A percentile compares a stretch with the other conserved stretches of the same genome.
Evolutionary conservation across 2,329 filamentous ascomycete species (phyloP).

Genomic region (Trichocomaceae sp.): DNA sequence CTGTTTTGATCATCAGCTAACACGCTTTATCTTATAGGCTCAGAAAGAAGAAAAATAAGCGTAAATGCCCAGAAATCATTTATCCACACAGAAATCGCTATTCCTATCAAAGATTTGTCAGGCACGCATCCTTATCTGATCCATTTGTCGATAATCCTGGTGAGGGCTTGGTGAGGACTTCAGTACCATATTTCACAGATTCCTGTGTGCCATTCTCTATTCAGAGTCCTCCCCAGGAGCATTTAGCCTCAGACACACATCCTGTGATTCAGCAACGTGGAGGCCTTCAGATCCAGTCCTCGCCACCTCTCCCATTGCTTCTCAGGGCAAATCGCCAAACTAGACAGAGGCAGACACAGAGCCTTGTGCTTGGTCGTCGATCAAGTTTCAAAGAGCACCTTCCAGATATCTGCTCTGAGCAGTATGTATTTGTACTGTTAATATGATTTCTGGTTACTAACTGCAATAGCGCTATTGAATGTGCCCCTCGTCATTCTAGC

Average conservation of each 20-base stretch:
- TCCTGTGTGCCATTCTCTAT: not conserved
- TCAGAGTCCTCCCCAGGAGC: not conserved
- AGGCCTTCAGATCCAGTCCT: not conserved
- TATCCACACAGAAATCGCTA: not conserved
- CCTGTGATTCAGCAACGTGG: not conserved
- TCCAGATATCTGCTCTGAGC: not conserved
- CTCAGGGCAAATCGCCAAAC: not conserved
- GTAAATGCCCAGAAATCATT: not conserved
- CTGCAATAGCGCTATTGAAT: not conserved
- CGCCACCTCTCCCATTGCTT: not conserved
- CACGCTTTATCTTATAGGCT: not conserved
- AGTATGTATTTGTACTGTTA: not conserved
- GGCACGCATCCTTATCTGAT: not conserved
- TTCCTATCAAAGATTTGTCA: not conserved
- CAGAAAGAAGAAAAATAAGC: not conserved
- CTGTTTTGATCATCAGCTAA: not conserved
- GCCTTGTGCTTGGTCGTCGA: not conserved
- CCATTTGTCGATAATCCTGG: not conserved
- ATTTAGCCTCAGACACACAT: not conserved
- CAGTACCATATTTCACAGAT: constrained; percentile 2
- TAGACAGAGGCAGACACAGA: not conserved
- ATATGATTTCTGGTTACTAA: not conserved
- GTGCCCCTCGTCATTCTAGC: not conserved
- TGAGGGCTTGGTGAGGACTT: not conserved
- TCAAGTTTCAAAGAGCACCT: not conserved